A percentile compares a stretch with the other conserved stretches of the same genome.
These are phyloP conservation scores for Cordyceps tenuipes DNA, from an alignment of 2,329 filamentous ascomycete genomes.

Conservation along the genomic window DNA sequence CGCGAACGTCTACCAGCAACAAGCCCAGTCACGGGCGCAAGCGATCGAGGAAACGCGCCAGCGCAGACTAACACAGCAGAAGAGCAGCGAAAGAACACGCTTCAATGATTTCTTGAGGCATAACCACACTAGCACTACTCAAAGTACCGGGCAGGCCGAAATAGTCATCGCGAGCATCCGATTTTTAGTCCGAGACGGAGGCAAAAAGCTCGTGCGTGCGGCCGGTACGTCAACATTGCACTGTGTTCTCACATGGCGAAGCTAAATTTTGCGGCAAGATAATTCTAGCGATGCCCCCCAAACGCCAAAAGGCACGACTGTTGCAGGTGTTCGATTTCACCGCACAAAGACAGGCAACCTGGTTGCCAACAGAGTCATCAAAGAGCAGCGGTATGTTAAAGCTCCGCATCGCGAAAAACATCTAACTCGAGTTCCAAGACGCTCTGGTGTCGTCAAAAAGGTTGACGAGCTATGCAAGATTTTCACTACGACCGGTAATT, in stretches of 20 bases:
- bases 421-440: constrained; percentile 35
- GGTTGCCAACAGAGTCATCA: constrained; percentile 66
- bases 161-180: constrained; percentile 62
- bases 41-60: constrained; percentile 63
- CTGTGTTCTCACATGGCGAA: neutral
- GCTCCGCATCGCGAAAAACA: constrained; percentile 16
- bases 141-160: constrained; percentile 42
- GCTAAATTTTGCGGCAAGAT: constrained; percentile 27
- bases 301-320: constrained; percentile 64
- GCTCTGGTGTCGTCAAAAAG: constrained; percentile 53
- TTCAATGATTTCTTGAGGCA: constrained; percentile 32
- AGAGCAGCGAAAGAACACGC: constrained; percentile 51
- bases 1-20: constrained; percentile 66
- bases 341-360: constrained; percentile 85
- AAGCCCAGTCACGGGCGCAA: constrained; percentile 57
- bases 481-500: constrained; percentile 62
- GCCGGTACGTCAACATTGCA: constrained; percentile 45
- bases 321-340: constrained; percentile 75
- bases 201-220: constrained; percentile 72
- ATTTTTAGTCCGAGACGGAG: constrained; percentile 65
- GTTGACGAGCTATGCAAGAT: constrained; percentile 65
- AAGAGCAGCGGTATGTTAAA: constrained; percentile 62
- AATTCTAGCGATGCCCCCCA: constrained; percentile 52
- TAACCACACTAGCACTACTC: constrained; percentile 17
- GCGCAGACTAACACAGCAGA: constrained; percentile 44